Evolutionary conservation across 257 asterid genomes (phyloP), one percentile per base, ranked within the genome.

Genomic region (Gynochthodes officinalis): DNA sequence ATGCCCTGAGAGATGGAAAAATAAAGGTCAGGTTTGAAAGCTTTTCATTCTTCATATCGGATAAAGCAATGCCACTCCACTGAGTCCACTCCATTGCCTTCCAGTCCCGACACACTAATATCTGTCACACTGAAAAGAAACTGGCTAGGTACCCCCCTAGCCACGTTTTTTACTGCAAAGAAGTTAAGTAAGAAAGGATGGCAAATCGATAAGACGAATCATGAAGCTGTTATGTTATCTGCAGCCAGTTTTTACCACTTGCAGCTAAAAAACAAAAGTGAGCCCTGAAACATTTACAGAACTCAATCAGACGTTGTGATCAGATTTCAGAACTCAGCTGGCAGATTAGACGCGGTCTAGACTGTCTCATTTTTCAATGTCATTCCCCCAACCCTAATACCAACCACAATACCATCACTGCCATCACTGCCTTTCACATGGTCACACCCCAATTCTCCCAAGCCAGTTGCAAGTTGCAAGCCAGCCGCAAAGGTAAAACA

Each of bases 301-400:
- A 33, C 35, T 5, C 16, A 37, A 25, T 42, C 21, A 48, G 53
- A 48, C 53, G 21, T 48, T 48, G 15, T n/a, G 53, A 44, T 40
- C 42, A 52, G 46, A 12, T 50, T 21, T 69, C 59, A 7, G 48
- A 69, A 32, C 48, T 5, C 50, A 21, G 18, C n/a, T 25, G 40
- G 19, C 61, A 32, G 35, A 28, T 16, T 30, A 57, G 66, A 46
- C 53, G 35, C 59, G 48, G 52, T 59, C 19, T 46, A 46, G 12
- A 5, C 48, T 25, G 59, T 21, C 70, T 42, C 75, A 40, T 27
- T 39, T 69, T 76, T 64, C 76, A 69, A 76, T 40, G 72, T 67
- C 63, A 75, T 68, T 18, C 57, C 67, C 0, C 57, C 61, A 12
- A 43, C 42, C 42, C 67, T 1, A 64, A 11, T 27, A 19, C 49